These are phyloP conservation scores for Corymbia calophylla DNA, from an alignment of 441 rosid genomes.

Conservation along the genomic window DNA sequence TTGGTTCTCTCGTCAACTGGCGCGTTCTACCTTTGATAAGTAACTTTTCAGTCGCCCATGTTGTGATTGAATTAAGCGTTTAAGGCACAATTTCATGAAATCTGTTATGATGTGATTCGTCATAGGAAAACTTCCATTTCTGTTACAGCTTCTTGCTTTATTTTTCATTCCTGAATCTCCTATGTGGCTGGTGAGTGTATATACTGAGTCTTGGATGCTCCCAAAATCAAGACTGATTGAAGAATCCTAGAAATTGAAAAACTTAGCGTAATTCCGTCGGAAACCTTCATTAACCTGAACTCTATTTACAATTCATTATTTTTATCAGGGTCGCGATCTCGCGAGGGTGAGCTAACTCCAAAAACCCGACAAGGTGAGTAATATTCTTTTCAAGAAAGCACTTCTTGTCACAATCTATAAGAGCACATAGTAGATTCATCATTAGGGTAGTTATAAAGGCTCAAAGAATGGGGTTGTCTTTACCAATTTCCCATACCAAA, in stretches of 20 bases:
- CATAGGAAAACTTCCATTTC: neutral
- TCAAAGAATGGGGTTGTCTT: neutral
- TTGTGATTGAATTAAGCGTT: neutral
- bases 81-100: neutral
- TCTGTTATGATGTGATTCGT: neutral
- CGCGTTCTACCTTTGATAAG: constrained; percentile 27
- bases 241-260: neutral
- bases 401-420: neutral
- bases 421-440: neutral
- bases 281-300: neutral
- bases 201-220: neutral
- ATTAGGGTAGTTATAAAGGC: neutral
- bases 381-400: neutral
- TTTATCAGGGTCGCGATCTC: too few species aligned
- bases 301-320: too few species aligned
- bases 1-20: constrained; percentile 36
- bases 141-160: constrained; percentile 28
- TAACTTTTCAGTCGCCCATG: neutral
- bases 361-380: neutral
- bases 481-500: neutral
- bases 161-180: constrained; percentile 67
- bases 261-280: neutral
- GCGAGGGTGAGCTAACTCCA: too few species aligned
- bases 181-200: constrained; percentile 12
- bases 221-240: neutral